phyloP scores from a whole-genome alignment of 345 rosid species.

The Eucalyptus sideroxylon region DNA sequence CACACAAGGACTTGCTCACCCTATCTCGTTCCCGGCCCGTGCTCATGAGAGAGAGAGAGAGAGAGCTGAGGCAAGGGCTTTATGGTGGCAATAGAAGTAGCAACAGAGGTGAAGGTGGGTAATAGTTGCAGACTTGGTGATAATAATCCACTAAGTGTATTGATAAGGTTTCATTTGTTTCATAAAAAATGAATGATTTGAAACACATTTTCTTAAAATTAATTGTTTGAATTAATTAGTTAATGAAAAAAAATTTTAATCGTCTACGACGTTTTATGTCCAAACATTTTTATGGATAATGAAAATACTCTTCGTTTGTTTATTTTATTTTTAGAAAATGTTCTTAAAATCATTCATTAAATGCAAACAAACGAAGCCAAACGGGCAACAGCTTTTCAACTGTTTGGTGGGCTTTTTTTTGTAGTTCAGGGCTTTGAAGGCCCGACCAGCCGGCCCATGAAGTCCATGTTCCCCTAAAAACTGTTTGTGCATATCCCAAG shows the following conservation, averaged over 20 bases:
- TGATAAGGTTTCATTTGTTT: fast-evolving
- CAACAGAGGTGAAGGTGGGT: not conserved
- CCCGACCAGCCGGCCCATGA: not conserved
- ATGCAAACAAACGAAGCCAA: not conserved
- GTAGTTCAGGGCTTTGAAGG: not conserved
- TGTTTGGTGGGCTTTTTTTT: not conserved
- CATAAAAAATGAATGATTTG: fast-evolving
- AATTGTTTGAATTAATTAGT: fast-evolving
- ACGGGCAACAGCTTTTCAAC: fast-evolving
- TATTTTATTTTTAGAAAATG: no score
- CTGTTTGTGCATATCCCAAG: not conserved
- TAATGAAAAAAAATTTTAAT: fast-evolving
- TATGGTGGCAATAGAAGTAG: not conserved
- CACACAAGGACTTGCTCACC: not conserved
- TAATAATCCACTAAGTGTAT: not conserved
- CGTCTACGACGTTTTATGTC: fast-evolving
- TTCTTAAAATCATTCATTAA: no score
- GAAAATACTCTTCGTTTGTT: no score
- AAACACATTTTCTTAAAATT: not conserved
- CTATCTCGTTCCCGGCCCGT: not conserved
- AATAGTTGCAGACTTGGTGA: not conserved
- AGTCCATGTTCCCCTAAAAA: not conserved
- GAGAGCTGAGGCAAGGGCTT: not conserved
- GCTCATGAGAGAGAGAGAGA: not conserved
- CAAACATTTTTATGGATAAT: no score